Evolutionary conservation across 257 asterid genomes (phyloP), one percentile per base, ranked within the genome.

Genomic region (Solanum microdontum): DNA sequence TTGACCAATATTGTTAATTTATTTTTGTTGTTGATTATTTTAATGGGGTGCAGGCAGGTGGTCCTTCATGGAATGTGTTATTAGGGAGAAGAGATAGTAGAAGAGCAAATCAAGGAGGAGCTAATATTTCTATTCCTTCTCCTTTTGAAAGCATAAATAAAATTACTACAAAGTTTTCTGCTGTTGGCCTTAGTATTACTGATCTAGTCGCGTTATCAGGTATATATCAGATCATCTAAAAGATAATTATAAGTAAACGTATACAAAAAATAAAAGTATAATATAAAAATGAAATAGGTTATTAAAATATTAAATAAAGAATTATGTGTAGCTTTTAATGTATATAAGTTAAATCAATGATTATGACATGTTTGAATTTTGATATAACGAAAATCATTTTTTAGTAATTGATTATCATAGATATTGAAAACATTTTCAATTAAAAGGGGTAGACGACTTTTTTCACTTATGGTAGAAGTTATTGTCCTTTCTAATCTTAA

Each of bases 131-230:
- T 8, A 82, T 94, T 79, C 98, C 98, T 4, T 58, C 94, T 80
- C 95, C 97, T 4, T 40, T 86, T 75, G 95, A 94, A 68, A 33
- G 84, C 92, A 86, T 94, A 45, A 87, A 8, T 90, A 90, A 90
- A 45, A 88, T 94, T 88, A 93, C 94, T 2, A 58, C 93, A 21
- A 94, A 93, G 84, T 94, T 94, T 87, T 28, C 91, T 12, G 93
- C 92, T 19, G 92, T 93, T 21, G 95, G 95, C 72, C 92, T 93
- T 8, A 85, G 87, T 21, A 69, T 40, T 82, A 91, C 88, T 26
- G 95, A 94, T 89, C 89, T 94, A 55, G 95, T 94, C 10, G 94
- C 95, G 15, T 89, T 93, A 88, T 93, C 98, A 24, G 98, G 98
- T 94, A 91, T 19, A 3, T 34, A 34, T 36, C 51, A 74, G 1